Evolutionary conservation across 108 stramenopile genomes (phyloP), one percentile per base, ranked within the genome.

Genomic region (Fistulifera pelliculosa): DNA sequence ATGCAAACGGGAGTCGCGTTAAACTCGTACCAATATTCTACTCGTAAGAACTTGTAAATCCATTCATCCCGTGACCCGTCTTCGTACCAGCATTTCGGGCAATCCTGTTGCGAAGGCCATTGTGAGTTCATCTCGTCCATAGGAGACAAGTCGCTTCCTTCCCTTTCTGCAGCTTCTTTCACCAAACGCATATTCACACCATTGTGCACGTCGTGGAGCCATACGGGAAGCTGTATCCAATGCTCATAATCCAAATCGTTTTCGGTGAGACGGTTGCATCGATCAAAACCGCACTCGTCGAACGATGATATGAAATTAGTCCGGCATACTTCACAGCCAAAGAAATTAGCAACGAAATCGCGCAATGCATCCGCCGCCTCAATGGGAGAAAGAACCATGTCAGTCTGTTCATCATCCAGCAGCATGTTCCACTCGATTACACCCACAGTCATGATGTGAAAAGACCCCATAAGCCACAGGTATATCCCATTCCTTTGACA

Each of bases 391-490:
- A 59, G 55, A 22, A 28, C 56, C 26, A 41, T 17, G 4, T 42
- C 48, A 21, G 43, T 47, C 11, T 62, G 54, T 12, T 41, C 58
- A 11, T 52, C 58, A 7, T 41, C 24, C 5, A 26, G 38, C 23
- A 65, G 49, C 15, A 38, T 45, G 54, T 91, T 91, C 64, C 75
- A 85, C 62, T 85, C 84, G 1, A 86, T 84, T 3, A 86, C 62
- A 22, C 90, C 90, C 0, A 92, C 54, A 12, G 79, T 62, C 69
- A 83, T 56, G 12, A 82, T 75, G 61, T 93, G 91, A 59, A 93
- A 88, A 93, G 54, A 25, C 84, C 61, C 91, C 91, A 93, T 10
- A 93, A 41, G 24, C 91, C 91, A 62, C 91, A 93, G 0, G 91
- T 89, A 51, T 89, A 89, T 19, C 87, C 86, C 22, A 56, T 59